Evolutionary conservation across 2,329 filamentous ascomycete species (phyloP).

Genomic region (Claviceps humidiphila): DNA sequence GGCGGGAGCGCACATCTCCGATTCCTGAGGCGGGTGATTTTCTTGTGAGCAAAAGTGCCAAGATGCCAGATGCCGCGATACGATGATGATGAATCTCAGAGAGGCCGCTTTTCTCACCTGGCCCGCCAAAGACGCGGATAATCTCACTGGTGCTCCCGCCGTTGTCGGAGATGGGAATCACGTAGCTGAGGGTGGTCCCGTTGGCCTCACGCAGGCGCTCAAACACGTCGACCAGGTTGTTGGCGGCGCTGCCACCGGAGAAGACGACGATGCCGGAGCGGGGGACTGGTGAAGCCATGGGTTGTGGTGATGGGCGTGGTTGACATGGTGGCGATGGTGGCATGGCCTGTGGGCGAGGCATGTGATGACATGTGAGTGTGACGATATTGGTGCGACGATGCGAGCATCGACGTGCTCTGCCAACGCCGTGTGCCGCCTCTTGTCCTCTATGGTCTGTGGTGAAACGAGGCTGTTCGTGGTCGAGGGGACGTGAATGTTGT

Average conservation of each 20-base stretch:
- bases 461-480: too few relatives aligned
- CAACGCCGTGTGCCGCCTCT: too few relatives aligned
- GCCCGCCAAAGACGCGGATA: constrained; percentile 87
- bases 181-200: constrained; percentile 59
- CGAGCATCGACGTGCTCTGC: too few relatives aligned
- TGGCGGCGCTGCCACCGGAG: constrained; percentile 87
- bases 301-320: neutral
- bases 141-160: constrained; percentile 88
- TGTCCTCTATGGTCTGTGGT: too few relatives aligned
- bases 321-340: neutral
- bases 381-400: too few relatives aligned
- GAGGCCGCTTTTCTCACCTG: constrained; percentile 40
- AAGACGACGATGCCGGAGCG: constrained; percentile 58
- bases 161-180: constrained; percentile 94
- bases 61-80: too few relatives aligned
- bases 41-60: too few relatives aligned
- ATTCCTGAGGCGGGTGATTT: constrained; percentile 35
- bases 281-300: neutral
- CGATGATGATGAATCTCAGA: too few relatives aligned
- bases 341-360: neutral
- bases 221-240: constrained; percentile 87
- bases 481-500: too few relatives aligned
- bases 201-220: constrained; percentile 51
- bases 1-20: constrained; percentile 38
- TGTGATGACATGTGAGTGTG: neutral